Base-by-base conservation (phyloP, 495 filamentous ascomycete genomes). In the Penicillium canariense region DNA sequence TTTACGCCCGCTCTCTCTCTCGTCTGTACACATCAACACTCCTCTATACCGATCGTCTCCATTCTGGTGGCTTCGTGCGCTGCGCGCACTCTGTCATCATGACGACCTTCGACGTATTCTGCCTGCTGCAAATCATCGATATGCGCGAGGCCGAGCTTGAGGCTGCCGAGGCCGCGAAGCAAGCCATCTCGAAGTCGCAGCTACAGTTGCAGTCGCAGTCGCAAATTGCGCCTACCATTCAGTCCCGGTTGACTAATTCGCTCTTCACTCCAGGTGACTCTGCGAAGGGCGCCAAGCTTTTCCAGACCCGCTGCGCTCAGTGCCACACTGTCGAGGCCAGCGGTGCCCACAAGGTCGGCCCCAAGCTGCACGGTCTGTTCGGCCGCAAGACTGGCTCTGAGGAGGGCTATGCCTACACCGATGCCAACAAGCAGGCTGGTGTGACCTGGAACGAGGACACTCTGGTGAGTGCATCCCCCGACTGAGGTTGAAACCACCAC, bases 261-360 rank as follows among this genome's bases (percentile, higher is more conserved):
- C 18, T 17, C 8, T 52, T 48, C 40, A 32, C 44, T 65, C 52
- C 70, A 98, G 94, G 94, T 79, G 90, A 96, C 76, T 73, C 82
- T 68, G 88, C 91, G 77, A 99, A 99, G 86, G 94, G 94, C 81
- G 94, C 92, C 74, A 91, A 88, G 82, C 90, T 99, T 70, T 99
- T 97, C 89, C 96, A 87, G 89, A 99, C 94, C 61, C 87, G 94
- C 69, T 99, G 94, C 77, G 89, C 90, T 54, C 94, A 99, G 78
- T 99, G 94, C 85, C 94, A 99, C 81, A 97, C 89, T 71, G 78
- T 96, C 69, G 88, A 91, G 75, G 80, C 75, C 22, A 86, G 78
- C 60, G 95, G 92, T 76, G 80, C 87, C 76, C 93, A 97, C 89
- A 97, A 97, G 84, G 87, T 96, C 76, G 94, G 94, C 73, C 94